A percentile compares a stretch with the other conserved stretches of the same genome.
phyloP scores from a whole-genome alignment of 306 rosid genomes.

The Dryas octopetala region DNA sequence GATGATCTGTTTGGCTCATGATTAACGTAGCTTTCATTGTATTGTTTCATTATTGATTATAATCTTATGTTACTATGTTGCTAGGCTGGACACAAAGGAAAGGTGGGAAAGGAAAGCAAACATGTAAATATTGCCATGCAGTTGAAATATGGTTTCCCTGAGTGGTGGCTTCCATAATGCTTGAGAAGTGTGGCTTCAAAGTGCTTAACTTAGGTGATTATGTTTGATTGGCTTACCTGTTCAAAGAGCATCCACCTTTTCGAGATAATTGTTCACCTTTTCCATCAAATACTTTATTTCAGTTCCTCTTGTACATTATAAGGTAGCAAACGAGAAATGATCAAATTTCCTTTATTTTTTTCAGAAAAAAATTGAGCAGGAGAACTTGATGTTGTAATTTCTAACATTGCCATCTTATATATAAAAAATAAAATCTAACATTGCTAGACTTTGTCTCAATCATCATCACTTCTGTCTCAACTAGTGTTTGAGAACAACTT shows the following conservation, averaged over 20 bases:
- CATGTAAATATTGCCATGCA: constrained; percentile 49
- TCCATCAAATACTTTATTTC: not conserved
- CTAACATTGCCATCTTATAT: too few species aligned
- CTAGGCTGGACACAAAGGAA: constrained; percentile 77
- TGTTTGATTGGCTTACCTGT: not conserved
- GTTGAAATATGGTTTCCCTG: constrained; percentile 7
- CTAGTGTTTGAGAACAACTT: not conserved
- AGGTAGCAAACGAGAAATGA: not conserved
- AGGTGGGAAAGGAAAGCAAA: constrained; percentile 92
- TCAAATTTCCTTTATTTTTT: not conserved
- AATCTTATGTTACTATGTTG: constrained; percentile 14
- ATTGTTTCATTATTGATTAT: not conserved
- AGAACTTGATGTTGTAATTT: not conserved
- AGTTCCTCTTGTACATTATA: not conserved
- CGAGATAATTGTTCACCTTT: not conserved
- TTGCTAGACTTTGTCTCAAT: not conserved
- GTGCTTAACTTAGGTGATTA: not conserved
- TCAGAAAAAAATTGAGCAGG: not conserved
- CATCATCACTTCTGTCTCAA: not conserved
- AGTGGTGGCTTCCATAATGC: constrained; percentile 14
- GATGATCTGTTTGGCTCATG: not conserved
- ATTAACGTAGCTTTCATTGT: not conserved
- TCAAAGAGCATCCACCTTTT: constrained; percentile 2
- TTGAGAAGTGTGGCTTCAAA: not conserved
- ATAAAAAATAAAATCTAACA: not conserved